Evolutionary conservation across 2,329 filamentous ascomycete genomes (phyloP), one percentile per base, ranked within the genome.

Genomic region (Clonostachys byssicola): DNA sequence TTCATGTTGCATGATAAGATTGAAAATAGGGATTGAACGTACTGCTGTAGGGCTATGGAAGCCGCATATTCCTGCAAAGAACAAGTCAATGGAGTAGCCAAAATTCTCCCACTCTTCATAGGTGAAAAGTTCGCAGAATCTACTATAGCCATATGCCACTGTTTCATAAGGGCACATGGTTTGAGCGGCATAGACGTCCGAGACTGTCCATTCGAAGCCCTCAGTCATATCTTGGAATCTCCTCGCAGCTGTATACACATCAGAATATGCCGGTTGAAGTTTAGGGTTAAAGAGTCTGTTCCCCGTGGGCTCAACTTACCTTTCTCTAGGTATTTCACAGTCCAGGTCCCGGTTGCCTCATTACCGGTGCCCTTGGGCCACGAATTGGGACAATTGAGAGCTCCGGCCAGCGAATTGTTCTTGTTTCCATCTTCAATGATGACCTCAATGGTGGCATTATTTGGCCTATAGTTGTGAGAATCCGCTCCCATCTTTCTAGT

Each of bases 111-210:
- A 92, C 60, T 92, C 88, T 17, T 84, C 73, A 54, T 85, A 88
- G 1, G 81, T 89, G 60, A 91, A 92, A 5, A 92, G 73, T 20
- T 81, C 71, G 59, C 88, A 92, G 69, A 88, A 92, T 10, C 74
- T 75, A 54, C 84, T 88, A 68, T 83, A 91, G 18, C 88, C 88
- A 49, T 86, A 83, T 2, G 85, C 82, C n/a, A 89, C 77, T 1
- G 85, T 89, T 63, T 92, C 88, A 58, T 91, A 92, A 0, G 87
- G 82, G 55, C 88, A 92, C 60, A 91, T 73, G 4, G 74, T 83
- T 62, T 91, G 87, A 0, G 82, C 82, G 16, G 84, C 80, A 62
- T 85, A 87, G 1, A 78, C 77, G 56, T 88, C 83, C 4, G 72
- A 63, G 5, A 79, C 58, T 2, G 79, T 85, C 82, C 86, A 89